Conservation (phyloP, 2,329 filamentous ascomycete species). For the Aschersonia sp. region DNA sequence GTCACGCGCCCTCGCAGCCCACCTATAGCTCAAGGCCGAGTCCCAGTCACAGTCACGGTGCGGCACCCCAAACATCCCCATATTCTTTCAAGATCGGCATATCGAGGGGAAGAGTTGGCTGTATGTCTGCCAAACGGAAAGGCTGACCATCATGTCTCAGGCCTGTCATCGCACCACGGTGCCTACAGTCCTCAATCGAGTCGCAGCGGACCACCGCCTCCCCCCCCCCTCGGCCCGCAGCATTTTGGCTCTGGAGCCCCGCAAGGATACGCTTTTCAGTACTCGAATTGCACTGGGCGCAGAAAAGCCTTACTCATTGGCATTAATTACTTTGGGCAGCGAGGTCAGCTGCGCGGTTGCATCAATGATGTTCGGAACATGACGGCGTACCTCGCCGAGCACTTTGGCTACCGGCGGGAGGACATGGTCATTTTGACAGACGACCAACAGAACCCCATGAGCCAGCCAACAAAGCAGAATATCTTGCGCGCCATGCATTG, state of each 20-base stretch:
- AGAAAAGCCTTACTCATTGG: constrained; percentile 85
- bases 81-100: no score
- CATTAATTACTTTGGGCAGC: constrained; percentile 93
- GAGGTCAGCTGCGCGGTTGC: constrained; percentile 79
- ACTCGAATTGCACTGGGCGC: constrained; percentile 78
- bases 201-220: constrained; percentile 35
- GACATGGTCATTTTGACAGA: constrained; percentile 97
- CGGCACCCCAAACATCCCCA: no score
- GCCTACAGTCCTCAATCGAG: constrained; percentile 1
- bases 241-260: constrained; percentile 72
- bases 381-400: constrained; percentile 76
- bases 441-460: constrained; percentile 95
- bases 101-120: no score
- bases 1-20: constrained; percentile 20
- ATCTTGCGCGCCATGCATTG: constrained; percentile 95
- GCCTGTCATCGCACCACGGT: constrained; percentile 5
- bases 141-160: constrained; percentile 7
- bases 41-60: constrained; percentile 16
- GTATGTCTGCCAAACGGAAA: background rate
- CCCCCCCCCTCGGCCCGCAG: constrained; percentile 53
- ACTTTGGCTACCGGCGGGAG: constrained; percentile 85
- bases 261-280: constrained; percentile 69
- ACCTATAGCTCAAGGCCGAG: constrained; percentile 35
- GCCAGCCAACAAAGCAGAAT: constrained; percentile 90
- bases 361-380: constrained; percentile 98